Conservation (phyloP, 345 rosid genomes). For the Salix koriyanagi region DNA sequence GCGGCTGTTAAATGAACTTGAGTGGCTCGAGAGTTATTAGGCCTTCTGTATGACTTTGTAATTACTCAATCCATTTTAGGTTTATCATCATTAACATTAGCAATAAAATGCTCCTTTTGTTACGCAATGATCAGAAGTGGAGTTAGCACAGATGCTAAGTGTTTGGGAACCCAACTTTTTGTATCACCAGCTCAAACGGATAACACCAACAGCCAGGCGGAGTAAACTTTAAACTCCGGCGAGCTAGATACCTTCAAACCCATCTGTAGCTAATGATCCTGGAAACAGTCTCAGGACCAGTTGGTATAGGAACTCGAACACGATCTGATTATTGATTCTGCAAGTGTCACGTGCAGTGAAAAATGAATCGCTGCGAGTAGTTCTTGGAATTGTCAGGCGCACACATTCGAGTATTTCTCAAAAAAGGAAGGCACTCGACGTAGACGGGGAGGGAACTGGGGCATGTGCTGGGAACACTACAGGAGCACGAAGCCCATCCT, state of each 20-base stretch:
- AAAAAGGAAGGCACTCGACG: neutral
- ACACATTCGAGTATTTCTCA: neutral
- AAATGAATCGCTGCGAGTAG: neutral
- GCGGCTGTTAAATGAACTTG: constrained; percentile 4
- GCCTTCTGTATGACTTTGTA: neutral
- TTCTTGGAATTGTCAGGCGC: neutral
- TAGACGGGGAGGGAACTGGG: neutral
- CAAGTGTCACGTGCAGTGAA: neutral
- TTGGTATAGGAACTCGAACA: neutral
- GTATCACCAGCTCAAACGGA: neutral
- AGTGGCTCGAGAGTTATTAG: constrained; percentile 1
- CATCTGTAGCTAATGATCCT: too few species aligned
- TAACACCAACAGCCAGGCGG: neutral
- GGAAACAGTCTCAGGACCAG: neutral
- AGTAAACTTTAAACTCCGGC: neutral
- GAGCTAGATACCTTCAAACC: neutral
- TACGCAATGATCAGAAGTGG: constrained; percentile 1
- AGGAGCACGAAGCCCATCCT: neutral
- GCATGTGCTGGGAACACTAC: neutral
- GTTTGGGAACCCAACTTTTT: neutral
- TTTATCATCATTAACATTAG: neutral
- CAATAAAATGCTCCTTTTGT: neutral
- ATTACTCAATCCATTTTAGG: neutral
- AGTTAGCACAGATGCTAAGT: neutral
- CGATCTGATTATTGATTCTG: neutral